Percentiles rank a stretch among this genome's conserved stretches.
Evolutionary conservation across 2,329 filamentous ascomycete species (phyloP).

Genomic region (Fusarium gaditjirri): DNA sequence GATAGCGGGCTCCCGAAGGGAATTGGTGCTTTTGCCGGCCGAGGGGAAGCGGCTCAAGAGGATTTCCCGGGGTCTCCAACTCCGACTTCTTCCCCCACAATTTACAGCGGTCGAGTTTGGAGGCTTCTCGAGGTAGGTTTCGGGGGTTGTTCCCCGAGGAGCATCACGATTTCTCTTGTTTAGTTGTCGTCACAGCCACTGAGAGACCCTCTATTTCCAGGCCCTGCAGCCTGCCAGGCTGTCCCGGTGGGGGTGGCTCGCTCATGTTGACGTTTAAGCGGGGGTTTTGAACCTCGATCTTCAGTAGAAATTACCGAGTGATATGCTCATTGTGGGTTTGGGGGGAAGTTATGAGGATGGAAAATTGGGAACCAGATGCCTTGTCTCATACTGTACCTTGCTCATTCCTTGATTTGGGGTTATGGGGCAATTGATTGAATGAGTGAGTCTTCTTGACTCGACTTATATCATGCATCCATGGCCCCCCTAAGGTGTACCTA

Average conservation of each 20-base stretch:
- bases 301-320: slow-evolving; percentile 31
- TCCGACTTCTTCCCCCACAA: slow-evolving; percentile 45
- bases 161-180: slow-evolving; percentile 11
- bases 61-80: slow-evolving; percentile 49
- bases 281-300: slow-evolving; percentile 9
- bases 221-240: slow-evolving; percentile 17
- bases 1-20: slow-evolving; percentile 23
- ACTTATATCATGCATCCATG: slow-evolving; percentile 7
- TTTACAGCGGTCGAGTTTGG: background rate
- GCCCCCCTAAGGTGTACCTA: background rate
- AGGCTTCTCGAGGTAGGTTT: background rate
- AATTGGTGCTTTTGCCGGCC: slow-evolving; percentile 40
- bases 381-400: background rate
- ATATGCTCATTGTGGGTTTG: slow-evolving; percentile 27
- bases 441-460: background rate
- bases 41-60: slow-evolving; percentile 49
- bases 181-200: slow-evolving; percentile 22
- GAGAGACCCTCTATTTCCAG: slow-evolving; percentile 20
- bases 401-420: slow-evolving; percentile 2
- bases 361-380: slow-evolving; percentile 1
- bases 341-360: slow-evolving; percentile 2
- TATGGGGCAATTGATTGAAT: slow-evolving; percentile 4
- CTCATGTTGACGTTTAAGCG: slow-evolving; percentile 41
- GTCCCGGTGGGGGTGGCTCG: slow-evolving; percentile 40
- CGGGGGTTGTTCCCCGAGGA: slow-evolving; percentile 26